Conservation (phyloP, 306 rosid species). For the Sesbania bispinosa region DNA sequence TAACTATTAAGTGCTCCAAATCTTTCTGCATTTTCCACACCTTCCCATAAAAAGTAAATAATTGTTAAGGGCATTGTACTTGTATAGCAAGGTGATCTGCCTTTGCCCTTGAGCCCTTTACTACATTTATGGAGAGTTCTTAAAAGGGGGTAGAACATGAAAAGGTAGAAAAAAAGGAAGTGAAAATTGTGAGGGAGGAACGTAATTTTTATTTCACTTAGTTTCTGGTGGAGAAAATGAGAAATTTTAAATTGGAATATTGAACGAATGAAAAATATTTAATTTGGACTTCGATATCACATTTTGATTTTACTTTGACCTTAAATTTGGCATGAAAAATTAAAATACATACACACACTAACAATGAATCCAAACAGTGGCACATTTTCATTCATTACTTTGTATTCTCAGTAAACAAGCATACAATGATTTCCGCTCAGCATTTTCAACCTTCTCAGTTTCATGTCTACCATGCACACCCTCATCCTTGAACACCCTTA, state of each 20-base stretch:
- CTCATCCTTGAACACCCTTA: background rate
- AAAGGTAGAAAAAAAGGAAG: background rate
- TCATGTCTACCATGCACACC: background rate
- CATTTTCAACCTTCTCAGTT: background rate
- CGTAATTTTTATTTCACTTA: background rate
- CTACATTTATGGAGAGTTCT: background rate
- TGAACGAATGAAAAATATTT: background rate
- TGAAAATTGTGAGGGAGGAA: background rate
- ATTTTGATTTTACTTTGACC: background rate
- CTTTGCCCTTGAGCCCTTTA: background rate
- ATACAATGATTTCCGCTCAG: background rate
- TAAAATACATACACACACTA: background rate
- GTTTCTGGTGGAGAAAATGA: background rate
- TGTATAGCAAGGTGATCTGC: background rate
- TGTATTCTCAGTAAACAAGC: background rate
- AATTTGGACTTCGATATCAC: slow-evolving; percentile 3
- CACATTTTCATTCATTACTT: background rate
- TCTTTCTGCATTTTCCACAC: background rate
- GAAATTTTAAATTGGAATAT: background rate
- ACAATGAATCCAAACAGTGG: background rate
- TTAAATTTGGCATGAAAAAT: background rate
- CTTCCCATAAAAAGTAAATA: background rate
- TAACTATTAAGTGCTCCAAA: background rate
- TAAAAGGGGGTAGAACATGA: background rate
- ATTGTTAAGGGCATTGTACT: background rate